Evolutionary conservation across 164 flowering plant species (phyloP), one percentile per base, ranked within the genome.

Genomic region (Nymphaea thermarum): DNA sequence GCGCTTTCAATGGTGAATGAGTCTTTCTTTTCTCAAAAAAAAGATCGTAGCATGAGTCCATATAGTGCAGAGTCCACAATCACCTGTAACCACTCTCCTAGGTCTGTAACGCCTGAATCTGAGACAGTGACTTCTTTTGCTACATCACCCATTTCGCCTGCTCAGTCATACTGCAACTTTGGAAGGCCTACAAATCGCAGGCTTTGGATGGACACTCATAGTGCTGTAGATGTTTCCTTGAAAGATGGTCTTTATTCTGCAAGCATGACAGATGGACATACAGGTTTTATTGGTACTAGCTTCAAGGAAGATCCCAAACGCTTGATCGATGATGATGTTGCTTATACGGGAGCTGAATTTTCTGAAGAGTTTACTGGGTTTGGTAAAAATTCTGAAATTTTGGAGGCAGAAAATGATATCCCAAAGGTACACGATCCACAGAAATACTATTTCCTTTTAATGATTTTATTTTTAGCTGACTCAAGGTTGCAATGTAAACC

Each of bases 151-250:
- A 65, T 80, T 47, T 88, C 90, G 43, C 68, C 69, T 15, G 84
- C 77, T 64, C 85, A 84, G 60, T 72, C 64, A 59, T 80, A 85
- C 14, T 68, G 62, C 44, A 77, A 75, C 67, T 79, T 67, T 44
- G 51, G 82, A 5, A 76, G 84, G 69, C 80, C 82, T 73, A 85
- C 81, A 44, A 85, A 82, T 71, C 76, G 98, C 63, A 91, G 78
- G 76, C 87, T 87, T 5, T 90, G 96, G 95, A 76, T 75, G 47
- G 66, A 64, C 66, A 88, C 80, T 47, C 90, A 85, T 78, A 96
- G 95, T 68, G 85, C 84, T n/a, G 84, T 90, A 62, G 92, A 94
- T 72, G 78, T 90, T 16, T 90, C 99, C 60, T 89, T 90, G 15
- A 90, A 88, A 73, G 98, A 92, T 80, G 96, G 98, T 10, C 65